These are phyloP conservation scores for Penicillium bialowiezense DNA, from an alignment of 495 filamentous ascomycete genomes.

Conservation along the genomic window DNA sequence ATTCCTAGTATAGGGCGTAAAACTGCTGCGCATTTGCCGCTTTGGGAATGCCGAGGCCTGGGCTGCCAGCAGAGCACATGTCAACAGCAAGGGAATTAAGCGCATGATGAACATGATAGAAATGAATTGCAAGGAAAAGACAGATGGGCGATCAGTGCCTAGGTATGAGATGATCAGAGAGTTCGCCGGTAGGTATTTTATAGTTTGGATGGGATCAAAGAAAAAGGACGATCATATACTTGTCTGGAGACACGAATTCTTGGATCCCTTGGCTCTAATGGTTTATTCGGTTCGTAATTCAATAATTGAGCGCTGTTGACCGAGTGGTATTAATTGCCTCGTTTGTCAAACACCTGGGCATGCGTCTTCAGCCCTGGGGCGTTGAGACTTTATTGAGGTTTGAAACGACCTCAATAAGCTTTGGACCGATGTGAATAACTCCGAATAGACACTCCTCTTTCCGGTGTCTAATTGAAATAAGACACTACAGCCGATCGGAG, in stretches of 20 bases:
- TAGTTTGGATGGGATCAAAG: background rate
- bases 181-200: background rate
- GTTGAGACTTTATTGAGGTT: too few relatives aligned
- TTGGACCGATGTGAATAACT: background rate
- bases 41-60: background rate
- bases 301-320: background rate
- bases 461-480: background rate
- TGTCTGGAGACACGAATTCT: background rate
- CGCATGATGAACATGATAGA: background rate
- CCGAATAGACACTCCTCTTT: background rate
- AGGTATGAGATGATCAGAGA: background rate
- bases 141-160: too few relatives aligned
- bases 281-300: background rate
- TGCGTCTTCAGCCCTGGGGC: too few relatives aligned
- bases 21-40: background rate
- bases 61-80: background rate
- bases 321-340: background rate
- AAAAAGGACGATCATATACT: conserved; percentile 1
- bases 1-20: background rate
- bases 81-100: background rate
- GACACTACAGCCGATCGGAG: background rate
- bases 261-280: background rate
- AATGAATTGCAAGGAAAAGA: background rate
- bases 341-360: background rate
- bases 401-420: background rate